These are phyloP conservation scores for Ulmus americana DNA, from an alignment of 331 rosid species.

Conservation along the genomic window DNA sequence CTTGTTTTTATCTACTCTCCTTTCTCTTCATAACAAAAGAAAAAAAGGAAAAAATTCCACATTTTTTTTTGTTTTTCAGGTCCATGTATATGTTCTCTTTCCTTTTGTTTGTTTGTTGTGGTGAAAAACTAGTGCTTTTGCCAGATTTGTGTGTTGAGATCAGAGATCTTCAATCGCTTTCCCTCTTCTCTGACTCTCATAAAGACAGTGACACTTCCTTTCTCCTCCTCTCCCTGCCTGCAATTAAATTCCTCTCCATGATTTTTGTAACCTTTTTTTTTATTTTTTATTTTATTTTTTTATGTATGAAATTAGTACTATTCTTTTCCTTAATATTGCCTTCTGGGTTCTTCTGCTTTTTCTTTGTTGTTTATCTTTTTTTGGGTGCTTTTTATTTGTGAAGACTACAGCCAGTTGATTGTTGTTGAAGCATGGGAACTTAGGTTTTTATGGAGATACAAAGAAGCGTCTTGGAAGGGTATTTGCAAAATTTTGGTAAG, in stretches of 20 bases:
- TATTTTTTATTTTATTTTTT: background rate
- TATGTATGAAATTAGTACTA: background rate
- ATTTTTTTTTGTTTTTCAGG: background rate
- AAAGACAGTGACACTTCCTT: slow-evolving; percentile 59
- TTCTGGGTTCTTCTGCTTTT: background rate
- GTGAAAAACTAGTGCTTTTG: slow-evolving; percentile 21
- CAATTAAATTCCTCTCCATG: slow-evolving; percentile 33
- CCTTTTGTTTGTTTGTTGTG: slow-evolving; percentile 17
- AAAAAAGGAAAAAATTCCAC: slow-evolving; percentile 19
- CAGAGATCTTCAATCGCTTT: slow-evolving; percentile 56
- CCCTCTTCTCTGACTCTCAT: slow-evolving; percentile 54
- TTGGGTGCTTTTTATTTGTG: background rate
- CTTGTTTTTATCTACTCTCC: background rate
- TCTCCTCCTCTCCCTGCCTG: slow-evolving; percentile 11
- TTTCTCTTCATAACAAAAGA: background rate
- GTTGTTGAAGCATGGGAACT: background rate
- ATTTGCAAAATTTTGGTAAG: too few species aligned
- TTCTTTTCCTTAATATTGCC: background rate
- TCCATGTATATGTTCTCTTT: background rate
- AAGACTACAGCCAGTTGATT: background rate
- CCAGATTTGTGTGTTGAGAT: slow-evolving; percentile 46
- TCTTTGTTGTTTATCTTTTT: background rate
- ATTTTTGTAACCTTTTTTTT: slow-evolving; percentile 35
- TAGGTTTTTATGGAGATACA: background rate
- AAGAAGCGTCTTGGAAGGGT: background rate